These are phyloP conservation scores for Penicillium sp. DNA, from an alignment of 2,329 filamentous ascomycete species.

Conservation along the genomic window DNA sequence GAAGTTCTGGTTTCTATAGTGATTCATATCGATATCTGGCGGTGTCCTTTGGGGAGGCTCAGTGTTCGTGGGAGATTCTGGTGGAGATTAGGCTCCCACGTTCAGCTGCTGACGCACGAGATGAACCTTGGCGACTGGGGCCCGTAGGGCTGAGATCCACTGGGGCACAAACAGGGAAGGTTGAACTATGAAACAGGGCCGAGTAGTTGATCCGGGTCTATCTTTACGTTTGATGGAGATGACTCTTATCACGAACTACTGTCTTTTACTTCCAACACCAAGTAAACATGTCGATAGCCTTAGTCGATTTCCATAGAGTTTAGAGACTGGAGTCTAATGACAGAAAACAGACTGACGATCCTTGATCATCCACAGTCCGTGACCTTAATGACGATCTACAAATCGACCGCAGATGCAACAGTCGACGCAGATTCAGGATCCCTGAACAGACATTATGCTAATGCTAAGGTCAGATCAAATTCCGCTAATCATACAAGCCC, in stretches of 20 bases:
- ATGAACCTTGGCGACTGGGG: not conserved
- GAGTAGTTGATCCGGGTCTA: not conserved
- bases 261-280: too few species aligned
- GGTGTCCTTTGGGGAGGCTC: not conserved
- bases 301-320: too few species aligned
- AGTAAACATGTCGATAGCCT: too few species aligned
- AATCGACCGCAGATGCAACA: not conserved
- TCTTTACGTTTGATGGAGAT: not conserved
- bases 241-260: not conserved
- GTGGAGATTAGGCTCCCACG: slow-evolving; percentile 17
- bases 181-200: not conserved
- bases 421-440: not conserved
- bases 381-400: too few species aligned
- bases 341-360: not conserved
- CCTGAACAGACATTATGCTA: not conserved
- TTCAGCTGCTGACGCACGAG: slow-evolving; percentile 26
- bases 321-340: not conserved
- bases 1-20: not conserved
- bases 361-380: not conserved
- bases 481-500: slow-evolving; percentile 11
- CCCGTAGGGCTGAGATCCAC: slow-evolving; percentile 11
- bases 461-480: not conserved
- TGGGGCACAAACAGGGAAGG: not conserved
- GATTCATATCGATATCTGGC: not conserved
- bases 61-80: not conserved